These are phyloP conservation scores for Cladosporium sp. DNA, from an alignment of 2,329 filamentous ascomycete genomes.

Conservation along the genomic window DNA sequence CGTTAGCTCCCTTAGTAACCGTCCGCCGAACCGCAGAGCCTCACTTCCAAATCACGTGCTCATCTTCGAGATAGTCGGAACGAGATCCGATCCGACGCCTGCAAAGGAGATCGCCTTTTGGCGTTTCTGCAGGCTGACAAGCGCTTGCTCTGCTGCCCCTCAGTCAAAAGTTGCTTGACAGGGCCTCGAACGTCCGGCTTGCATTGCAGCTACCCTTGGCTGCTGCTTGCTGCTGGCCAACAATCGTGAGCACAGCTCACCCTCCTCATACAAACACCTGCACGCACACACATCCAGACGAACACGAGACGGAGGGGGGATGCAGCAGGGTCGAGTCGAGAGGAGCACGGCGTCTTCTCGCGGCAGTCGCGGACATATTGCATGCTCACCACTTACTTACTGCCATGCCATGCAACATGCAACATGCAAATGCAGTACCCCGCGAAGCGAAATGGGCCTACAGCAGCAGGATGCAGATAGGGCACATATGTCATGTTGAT, in stretches of 20 bases:
- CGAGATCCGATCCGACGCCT: background rate
- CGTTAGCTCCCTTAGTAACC: constrained; percentile 16
- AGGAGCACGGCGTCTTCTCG: background rate
- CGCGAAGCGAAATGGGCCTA: constrained; percentile 4
- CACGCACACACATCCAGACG: constrained; percentile 1
- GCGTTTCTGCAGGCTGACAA: constrained; percentile 14
- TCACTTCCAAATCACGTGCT: constrained; percentile 1
- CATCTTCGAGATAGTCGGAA: background rate
- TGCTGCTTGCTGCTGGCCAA: background rate
- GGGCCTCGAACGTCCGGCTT: constrained; percentile 2
- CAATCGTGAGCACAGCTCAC: background rate
- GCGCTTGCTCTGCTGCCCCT: background rate
- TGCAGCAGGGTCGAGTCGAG: background rate
- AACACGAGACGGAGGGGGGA: background rate
- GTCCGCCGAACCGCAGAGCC: constrained; percentile 14
- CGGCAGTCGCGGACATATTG: background rate
- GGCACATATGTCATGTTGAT: background rate
- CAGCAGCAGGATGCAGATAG: constrained; percentile 3
- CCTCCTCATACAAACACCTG: background rate
- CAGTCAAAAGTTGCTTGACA: background rate
- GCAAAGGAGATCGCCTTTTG: background rate
- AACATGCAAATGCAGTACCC: constrained; percentile 5
- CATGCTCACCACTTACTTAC: background rate
- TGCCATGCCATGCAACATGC: background rate
- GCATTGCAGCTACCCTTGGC: constrained; percentile 10